Conservation (phyloP, 2,329 filamentous ascomycete genomes). For the Ophiosphaerella narmari region DNA sequence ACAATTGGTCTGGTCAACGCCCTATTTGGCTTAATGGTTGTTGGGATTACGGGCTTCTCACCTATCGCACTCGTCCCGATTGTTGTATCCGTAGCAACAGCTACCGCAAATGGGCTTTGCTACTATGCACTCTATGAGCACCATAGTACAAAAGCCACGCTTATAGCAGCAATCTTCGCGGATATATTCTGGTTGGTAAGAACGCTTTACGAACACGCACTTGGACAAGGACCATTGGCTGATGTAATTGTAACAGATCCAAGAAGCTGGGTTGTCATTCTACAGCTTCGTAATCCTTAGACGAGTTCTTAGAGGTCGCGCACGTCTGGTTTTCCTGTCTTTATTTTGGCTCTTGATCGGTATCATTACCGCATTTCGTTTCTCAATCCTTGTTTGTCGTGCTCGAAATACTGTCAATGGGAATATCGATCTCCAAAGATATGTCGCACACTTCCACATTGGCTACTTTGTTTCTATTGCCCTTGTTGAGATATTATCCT, state of each 20-base stretch:
- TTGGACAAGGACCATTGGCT: background rate
- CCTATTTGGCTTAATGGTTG: slow-evolving; percentile 1
- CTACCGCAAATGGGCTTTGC: slow-evolving; percentile 1
- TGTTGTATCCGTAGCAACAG: background rate
- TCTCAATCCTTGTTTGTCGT: slow-evolving; percentile 1
- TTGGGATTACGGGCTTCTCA: slow-evolving; percentile 1
- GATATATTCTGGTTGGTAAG: slow-evolving; percentile 5
- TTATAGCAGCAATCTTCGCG: background rate
- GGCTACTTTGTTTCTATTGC: slow-evolving; percentile 4
- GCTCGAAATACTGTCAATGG: background rate
- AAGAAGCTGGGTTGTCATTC: slow-evolving; percentile 4
- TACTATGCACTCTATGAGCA: slow-evolving; percentile 1
- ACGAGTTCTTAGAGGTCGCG: background rate
- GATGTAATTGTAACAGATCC: background rate
- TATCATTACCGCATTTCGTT: background rate
- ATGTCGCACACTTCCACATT: slow-evolving; percentile 1
- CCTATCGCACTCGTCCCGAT: slow-evolving; percentile 1
- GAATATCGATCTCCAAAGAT: background rate
- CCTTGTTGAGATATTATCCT: slow-evolving; percentile 1
- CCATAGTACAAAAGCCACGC: background rate
- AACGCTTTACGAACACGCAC: background rate
- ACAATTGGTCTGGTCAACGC: slow-evolving; percentile 1
- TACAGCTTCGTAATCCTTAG: slow-evolving; percentile 5
- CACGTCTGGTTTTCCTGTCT: background rate
- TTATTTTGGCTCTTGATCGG: slow-evolving; percentile 2